Percentiles rank a stretch among this genome's conserved stretches.
Conservation (phyloP, 2,329 filamentous ascomycete species). For the Epichloe coenophiala region DNA sequence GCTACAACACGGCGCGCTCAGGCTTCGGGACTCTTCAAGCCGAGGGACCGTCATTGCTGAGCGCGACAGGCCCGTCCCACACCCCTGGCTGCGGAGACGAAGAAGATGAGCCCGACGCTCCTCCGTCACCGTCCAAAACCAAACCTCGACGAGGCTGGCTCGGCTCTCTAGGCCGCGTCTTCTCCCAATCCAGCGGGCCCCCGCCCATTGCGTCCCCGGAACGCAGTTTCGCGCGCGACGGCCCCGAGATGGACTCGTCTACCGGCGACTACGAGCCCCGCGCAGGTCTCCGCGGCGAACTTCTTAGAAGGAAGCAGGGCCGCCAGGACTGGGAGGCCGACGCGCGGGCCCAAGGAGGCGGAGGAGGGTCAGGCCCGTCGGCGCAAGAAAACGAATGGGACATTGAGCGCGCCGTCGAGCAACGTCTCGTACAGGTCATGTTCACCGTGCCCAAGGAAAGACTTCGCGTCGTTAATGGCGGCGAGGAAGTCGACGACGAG, state of each 20-base stretch:
- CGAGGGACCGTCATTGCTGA: conserved; percentile 35
- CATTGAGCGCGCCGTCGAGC: conserved; percentile 59
- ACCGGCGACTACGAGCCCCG: conserved; percentile 30
- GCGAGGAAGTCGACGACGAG: conserved; percentile 24
- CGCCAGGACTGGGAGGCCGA: conserved; percentile 38
- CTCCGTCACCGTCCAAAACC: conserved; percentile 42
- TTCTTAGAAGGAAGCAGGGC: conserved; percentile 42
- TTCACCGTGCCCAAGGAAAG: conserved; percentile 86
- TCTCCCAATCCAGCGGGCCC: conserved; percentile 29
- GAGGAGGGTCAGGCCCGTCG: conserved; percentile 15
- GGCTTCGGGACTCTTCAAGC: conserved; percentile 38
- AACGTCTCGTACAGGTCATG: conserved; percentile 66
- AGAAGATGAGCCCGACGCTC: conserved; percentile 20
- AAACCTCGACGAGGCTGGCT: conserved; percentile 51
- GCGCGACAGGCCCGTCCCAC: conserved; percentile 9
- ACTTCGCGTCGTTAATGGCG: conserved; percentile 79
- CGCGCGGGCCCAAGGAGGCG: conserved; percentile 12
- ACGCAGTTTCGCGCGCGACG: conserved; percentile 12
- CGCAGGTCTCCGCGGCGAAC: conserved; percentile 30
- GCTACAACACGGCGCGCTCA: conserved; percentile 40
- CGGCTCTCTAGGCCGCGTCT: conserved; percentile 52
- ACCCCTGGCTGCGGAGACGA: conserved; percentile 19
- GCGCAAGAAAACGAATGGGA: conserved; percentile 60
- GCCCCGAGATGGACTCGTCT: conserved; percentile 18
- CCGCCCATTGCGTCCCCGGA: conserved; percentile 4